A percentile compares a stretch with the other conserved stretches of the same genome.
Evolutionary conservation across 2,329 filamentous ascomycete genomes (phyloP).

Genomic region (Elsinoe necatrix): DNA sequence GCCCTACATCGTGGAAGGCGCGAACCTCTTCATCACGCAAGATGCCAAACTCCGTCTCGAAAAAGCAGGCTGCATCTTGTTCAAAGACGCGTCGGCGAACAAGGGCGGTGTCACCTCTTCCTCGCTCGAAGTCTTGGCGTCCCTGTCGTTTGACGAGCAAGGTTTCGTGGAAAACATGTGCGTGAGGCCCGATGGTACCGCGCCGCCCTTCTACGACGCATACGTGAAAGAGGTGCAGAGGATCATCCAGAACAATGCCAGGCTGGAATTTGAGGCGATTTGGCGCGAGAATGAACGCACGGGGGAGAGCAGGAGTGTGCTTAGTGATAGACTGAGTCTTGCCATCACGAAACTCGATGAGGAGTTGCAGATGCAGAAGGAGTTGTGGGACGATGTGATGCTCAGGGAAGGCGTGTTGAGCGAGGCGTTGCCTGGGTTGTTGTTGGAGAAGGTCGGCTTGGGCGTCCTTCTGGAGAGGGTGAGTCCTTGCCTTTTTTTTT

Average conservation of each 20-base stretch:
- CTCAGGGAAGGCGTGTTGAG: conserved; percentile 70
- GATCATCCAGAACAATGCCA: conserved; percentile 83
- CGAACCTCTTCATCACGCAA: conserved; percentile 97
- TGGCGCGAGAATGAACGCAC: conserved; percentile 89
- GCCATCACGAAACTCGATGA: conserved; percentile 63
- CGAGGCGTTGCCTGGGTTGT: conserved; percentile 75
- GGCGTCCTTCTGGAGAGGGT: conserved; percentile 77
- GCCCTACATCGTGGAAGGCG: conserved; percentile 94
- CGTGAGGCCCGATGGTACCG: conserved; percentile 63
- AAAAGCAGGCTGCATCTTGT: conserved; percentile 86
- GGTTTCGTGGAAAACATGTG: conserved; percentile 94
- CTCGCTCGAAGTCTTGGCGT: conserved; percentile 89
- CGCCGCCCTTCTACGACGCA: conserved; percentile 81
- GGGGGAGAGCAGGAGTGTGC: conserved; percentile 68
- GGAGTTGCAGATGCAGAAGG: conserved; percentile 79
- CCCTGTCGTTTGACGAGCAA: conserved; percentile 84
- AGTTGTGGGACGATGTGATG: conserved; percentile 76
- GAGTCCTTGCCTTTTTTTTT: conserved; percentile 29
- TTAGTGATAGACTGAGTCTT: conserved; percentile 53
- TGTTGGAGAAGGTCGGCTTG: conserved; percentile 83
- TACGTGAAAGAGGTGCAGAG: conserved; percentile 90
- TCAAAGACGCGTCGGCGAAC: conserved; percentile 97
- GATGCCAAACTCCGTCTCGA: conserved; percentile 94
- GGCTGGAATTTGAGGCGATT: conserved; percentile 94
- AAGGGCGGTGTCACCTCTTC: conserved; percentile 98